These are phyloP conservation scores for Zymoseptoria tritici DNA, from an alignment of 2,329 filamentous ascomycete genomes.

Conservation along the genomic window DNA sequence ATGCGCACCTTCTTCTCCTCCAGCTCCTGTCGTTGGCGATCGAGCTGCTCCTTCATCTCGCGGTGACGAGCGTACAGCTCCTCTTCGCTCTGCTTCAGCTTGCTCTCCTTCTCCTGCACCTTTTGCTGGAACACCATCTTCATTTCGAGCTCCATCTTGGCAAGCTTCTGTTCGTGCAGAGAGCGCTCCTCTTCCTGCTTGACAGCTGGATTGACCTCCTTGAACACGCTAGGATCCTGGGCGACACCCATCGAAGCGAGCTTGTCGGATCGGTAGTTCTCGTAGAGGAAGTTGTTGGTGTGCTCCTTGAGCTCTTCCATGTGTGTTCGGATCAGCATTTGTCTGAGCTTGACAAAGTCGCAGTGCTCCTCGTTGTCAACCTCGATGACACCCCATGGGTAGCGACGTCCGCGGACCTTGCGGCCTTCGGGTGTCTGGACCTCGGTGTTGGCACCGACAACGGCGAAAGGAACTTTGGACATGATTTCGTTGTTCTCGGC, in stretches of 20 bases:
- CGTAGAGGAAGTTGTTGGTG: conserved; percentile 97
- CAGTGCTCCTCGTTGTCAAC: conserved; percentile 99
- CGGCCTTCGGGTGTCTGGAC: conserved; percentile 86
- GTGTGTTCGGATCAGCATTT: conserved; percentile 99
- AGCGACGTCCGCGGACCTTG: conserved; percentile 89
- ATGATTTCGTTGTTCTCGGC: conserved; percentile 99
- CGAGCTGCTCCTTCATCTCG: conserved; percentile 99
- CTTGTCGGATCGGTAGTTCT: conserved; percentile 99
- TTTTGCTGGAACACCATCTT: conserved; percentile 99
- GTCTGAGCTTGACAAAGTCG: conserved; percentile 98
- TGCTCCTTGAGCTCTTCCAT: conserved; percentile 99
- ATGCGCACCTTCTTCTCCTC: conserved; percentile 97
- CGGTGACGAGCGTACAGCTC: conserved; percentile 95
- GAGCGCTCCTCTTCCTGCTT: conserved; percentile 99
- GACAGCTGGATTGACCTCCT: conserved; percentile 99
- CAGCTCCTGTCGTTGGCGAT: conserved; percentile 86
- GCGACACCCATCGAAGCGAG: conserved; percentile 97
- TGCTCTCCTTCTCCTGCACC: conserved; percentile 98
- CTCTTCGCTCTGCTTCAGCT: conserved; percentile 98
- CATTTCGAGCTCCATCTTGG: conserved; percentile 99
- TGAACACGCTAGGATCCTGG: conserved; percentile 98
- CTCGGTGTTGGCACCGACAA: conserved; percentile 94
- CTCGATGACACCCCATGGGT: conserved; percentile 98
- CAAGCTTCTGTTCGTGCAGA: conserved; percentile 97
- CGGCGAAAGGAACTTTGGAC: conserved; percentile 98